Evolutionary conservation across 441 rosid species (phyloP), one percentile per base, ranked within the genome.

Genomic region (Adansonia rubrostipa): DNA sequence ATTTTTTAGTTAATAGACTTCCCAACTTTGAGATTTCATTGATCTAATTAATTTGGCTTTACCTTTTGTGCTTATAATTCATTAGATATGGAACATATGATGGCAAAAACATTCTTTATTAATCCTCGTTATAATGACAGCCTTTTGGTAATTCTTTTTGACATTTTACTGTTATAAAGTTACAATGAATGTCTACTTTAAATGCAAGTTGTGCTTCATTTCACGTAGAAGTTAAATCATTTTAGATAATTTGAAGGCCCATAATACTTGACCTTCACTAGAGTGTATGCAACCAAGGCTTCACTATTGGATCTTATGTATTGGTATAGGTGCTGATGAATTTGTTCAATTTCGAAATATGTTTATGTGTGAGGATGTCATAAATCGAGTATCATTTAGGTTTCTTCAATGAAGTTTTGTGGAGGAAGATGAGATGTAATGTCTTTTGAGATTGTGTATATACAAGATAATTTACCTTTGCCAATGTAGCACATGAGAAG

Each of bases 11-110:
- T 44, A 0, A 6, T 50, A 71, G 28, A 53, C 19, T 51, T 40
- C 19, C 20, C 14, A 62, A 5, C 44, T 75, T 75, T 50, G 51
- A 36, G 24, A 72, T 75, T 64, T 64, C 17, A 75, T 75, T 75
- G 47, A 24, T 45, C 47, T 47, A 74, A 72, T 17, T 40, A 17
- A 10, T 17, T 72, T 56, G 33, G 65, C 33, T 56, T 24, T 6
- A 28, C 24, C 22, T 61, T 75, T 62, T 64, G 10, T 62, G 45
- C 44, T 63, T n/a, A n/a, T 47, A 57, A 15, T 17, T 40, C 33
- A 6, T 42, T 40, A 58, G 20, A 19, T 73, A 40, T 33, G 0
- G 11, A 11, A 20, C 40, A 17, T 64, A 36, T 73, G 17, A 72
- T n/a, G 17, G 10, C 44, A 58, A 73, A 14, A 74, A 14, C n/a